phyloP scores from a whole-genome alignment of 2,329 filamentous ascomycete genomes.

The Trichoderma arundinaceum region DNA sequence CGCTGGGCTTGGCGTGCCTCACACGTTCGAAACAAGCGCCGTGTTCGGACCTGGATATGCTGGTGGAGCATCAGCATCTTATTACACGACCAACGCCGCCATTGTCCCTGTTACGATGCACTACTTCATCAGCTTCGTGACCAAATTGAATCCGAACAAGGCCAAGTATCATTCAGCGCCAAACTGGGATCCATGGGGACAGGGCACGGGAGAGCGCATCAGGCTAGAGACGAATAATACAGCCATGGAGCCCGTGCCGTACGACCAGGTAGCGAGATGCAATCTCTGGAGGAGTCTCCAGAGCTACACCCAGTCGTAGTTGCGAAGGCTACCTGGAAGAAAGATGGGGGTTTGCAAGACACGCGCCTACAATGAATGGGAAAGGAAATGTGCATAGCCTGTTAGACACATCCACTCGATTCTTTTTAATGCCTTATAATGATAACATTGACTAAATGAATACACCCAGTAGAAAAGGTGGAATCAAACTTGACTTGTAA shows the following conservation, averaged over 20 bases:
- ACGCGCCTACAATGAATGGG: background rate
- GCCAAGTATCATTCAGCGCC: constrained; percentile 45
- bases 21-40: constrained; percentile 55
- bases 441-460: background rate
- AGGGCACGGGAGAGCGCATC: constrained; percentile 40
- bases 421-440: background rate
- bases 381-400: background rate
- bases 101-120: constrained; percentile 55
- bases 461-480: too few relatives aligned
- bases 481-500: background rate
- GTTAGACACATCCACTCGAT: background rate
- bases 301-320: constrained; percentile 13
- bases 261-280: constrained; percentile 46
- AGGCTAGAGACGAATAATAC: constrained; percentile 48
- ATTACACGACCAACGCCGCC: constrained; percentile 51
- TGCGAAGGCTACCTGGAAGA: background rate
- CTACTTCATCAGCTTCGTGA: constrained; percentile 58
- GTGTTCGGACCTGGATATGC: constrained; percentile 53
- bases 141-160: constrained; percentile 52
- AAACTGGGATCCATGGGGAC: constrained; percentile 50
- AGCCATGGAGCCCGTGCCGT: constrained; percentile 47
- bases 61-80: constrained; percentile 41
- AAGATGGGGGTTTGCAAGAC: background rate
- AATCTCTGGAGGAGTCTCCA: constrained; percentile 45
- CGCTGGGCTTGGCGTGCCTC: constrained; percentile 54